These are phyloP conservation scores for Chlorella vulgaris DNA, from an alignment of 139 green algal species.

Conservation along the genomic window DNA sequence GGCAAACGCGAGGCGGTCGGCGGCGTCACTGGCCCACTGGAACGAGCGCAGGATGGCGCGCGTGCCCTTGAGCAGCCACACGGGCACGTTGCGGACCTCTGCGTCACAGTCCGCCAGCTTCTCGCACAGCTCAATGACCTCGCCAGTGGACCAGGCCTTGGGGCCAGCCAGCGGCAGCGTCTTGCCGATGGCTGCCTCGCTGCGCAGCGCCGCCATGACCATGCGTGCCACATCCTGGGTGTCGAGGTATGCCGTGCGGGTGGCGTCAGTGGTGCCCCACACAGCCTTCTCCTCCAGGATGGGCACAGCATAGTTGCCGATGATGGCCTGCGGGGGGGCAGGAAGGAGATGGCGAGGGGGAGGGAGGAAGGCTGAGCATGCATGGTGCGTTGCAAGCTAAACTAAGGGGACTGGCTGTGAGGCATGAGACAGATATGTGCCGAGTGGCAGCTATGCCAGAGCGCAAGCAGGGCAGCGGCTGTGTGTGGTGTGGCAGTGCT, in stretches of 20 bases:
- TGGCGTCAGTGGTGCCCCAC: conserved; percentile 96
- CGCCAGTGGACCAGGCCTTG: conserved; percentile 85
- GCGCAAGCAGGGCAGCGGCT: neutral
- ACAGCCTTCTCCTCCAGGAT: conserved; percentile 96
- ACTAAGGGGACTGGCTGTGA: neutral
- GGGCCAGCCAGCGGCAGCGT: conserved; percentile 93
- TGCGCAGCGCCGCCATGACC: conserved; percentile 81
- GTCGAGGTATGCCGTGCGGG: conserved; percentile 95
- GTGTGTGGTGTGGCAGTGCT: too few species aligned
- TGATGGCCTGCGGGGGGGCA: conserved; percentile 80
- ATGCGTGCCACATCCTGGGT: conserved; percentile 87
- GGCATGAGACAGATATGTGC: neutral
- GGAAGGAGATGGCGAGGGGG: neutral
- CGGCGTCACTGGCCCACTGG: conserved; percentile 92
- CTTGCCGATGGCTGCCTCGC: conserved; percentile 64
- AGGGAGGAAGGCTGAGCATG: neutral
- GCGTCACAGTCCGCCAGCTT: conserved; percentile 79
- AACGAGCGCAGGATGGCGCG: conserved; percentile 79
- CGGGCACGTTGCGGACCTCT: conserved; percentile 84
- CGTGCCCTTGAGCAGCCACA: conserved; percentile 86
- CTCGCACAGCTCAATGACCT: conserved; percentile 96
- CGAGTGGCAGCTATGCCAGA: neutral
- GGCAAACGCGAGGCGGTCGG: conserved; percentile 93
- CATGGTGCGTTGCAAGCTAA: too few species aligned
- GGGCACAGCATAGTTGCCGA: conserved; percentile 98